Conservation (phyloP, 768 basidiomycete species). For the Lactifluus echinatus region DNA sequence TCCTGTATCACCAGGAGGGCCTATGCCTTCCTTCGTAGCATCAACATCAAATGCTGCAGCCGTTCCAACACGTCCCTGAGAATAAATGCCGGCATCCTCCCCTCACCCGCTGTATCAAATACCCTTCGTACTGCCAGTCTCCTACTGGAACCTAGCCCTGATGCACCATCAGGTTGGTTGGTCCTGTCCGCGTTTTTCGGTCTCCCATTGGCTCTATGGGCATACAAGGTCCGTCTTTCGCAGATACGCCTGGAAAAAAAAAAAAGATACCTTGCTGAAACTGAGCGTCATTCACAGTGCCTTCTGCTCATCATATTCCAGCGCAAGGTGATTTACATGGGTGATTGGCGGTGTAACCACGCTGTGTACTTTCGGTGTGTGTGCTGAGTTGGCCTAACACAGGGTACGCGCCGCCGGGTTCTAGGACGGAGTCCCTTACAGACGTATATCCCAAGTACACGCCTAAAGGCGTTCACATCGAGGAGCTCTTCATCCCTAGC, state of each 20-base stretch:
- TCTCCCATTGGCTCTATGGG: constrained; percentile 18
- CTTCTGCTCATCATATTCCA: constrained; percentile 41
- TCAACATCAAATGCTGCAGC: background rate
- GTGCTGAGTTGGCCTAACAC: background rate
- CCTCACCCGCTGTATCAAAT: background rate
- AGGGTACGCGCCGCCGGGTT: constrained; percentile 36
- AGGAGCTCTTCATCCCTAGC: constrained; percentile 26
- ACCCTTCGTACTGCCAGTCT: background rate
- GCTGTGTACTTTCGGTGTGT: background rate
- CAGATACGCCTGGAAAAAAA: background rate
- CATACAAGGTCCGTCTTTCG: constrained; percentile 18
- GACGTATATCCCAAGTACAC: constrained; percentile 20
- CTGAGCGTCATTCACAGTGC: constrained; percentile 27
- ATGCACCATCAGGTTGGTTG: constrained; percentile 12
- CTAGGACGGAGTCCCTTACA: constrained; percentile 30
- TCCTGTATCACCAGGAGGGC: background rate
- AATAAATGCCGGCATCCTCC: background rate
- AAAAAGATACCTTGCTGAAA: background rate
- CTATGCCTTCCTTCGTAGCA: background rate
- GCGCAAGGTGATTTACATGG: constrained; percentile 44
- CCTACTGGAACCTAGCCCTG: constrained; percentile 11
- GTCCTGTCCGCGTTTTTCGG: constrained; percentile 14
- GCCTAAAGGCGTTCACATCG: constrained; percentile 22
- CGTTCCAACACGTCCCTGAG: background rate
- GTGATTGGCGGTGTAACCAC: constrained; percentile 15